Evolutionary conservation across 768 basidiomycete genomes (phyloP), one percentile per base, ranked within the genome.

Genomic region (Rickenella mellea): DNA sequence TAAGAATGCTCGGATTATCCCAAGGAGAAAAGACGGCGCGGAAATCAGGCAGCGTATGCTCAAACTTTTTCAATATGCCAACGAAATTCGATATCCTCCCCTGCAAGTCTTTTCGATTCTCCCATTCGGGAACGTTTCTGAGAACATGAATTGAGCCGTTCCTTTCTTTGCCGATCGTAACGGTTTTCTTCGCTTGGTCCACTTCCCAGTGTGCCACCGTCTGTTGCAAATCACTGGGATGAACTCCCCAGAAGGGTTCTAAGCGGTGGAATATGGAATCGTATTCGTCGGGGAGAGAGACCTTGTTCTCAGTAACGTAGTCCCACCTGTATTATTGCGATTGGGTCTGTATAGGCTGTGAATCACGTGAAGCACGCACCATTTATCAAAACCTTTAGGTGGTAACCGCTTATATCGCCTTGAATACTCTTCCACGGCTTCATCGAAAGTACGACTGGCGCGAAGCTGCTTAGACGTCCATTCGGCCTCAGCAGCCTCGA

Each of bases 261-360:
- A 74, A 47, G 45, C 70, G 64, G 12, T 46, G 51, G 46, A 58
- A 48, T 40, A 77, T 74, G 41, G 70, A 67, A 50, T 76, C 73
- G 49, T 75, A 77, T 45, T 75, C 74, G 50, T 76, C 74, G 6
- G 68, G 67, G 6, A 76, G 59, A 39, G 66, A 67, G 15, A 77
- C 67, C 27, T 69, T 57, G 51, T 75, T 52, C 27, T 61, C 48
- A 35, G 62, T 45, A 19, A 67, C 66, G 51, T 71, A 76, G 6
- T 56, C 48, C 72, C 73, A 74, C 68, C 67, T 61, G 14, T 3
- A 8, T 17, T 4, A 36, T n/a, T n/a, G n/a, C n/a, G n/a, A n/a
- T n/a, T n/a, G n/a, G n/a, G n/a, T n/a, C n/a, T n/a, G n/a, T n/a
- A n/a, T n/a, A n/a, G n/a, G n/a, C n/a, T n/a, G n/a, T n/a, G n/a